These are phyloP conservation scores for Serendipita sp. DNA, from an alignment of 768 basidiomycete genomes.

Conservation along the genomic window DNA sequence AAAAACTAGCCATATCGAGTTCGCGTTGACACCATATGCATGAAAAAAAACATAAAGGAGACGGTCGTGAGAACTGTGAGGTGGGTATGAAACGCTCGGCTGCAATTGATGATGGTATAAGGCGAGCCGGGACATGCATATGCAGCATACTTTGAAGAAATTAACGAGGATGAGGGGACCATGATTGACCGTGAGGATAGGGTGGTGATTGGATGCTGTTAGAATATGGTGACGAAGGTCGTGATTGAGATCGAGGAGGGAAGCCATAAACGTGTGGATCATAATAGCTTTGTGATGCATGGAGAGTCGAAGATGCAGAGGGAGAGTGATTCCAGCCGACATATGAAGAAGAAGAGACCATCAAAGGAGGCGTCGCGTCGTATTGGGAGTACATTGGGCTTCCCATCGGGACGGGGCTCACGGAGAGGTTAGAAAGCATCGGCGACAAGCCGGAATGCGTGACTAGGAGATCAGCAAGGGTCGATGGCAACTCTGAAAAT, in stretches of 20 bases:
- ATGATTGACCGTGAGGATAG: not conserved
- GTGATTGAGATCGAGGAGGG: not conserved
- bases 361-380: not conserved
- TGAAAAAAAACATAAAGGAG: not conserved
- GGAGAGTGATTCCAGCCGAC: not conserved
- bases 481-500: not conserved
- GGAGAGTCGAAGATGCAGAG: not conserved
- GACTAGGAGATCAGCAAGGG: not conserved
- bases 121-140: too few relatives aligned
- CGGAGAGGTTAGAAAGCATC: not conserved
- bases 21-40: not conserved
- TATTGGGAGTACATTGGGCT: not conserved
- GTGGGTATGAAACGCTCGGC: not conserved
- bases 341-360: not conserved
- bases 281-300: constrained; percentile 1
- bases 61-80: not conserved
- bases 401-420: not conserved
- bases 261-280: not conserved
- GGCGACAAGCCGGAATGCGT: not conserved
- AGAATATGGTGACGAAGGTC: not conserved
- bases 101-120: not conserved
- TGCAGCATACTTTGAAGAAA: not conserved
- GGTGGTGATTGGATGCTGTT: not conserved
- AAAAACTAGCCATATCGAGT: not conserved
- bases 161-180: not conserved